These are phyloP conservation scores for Wickerhamiella australiensis DNA, from an alignment of 805 yeast genomes.

Conservation along the genomic window DNA sequence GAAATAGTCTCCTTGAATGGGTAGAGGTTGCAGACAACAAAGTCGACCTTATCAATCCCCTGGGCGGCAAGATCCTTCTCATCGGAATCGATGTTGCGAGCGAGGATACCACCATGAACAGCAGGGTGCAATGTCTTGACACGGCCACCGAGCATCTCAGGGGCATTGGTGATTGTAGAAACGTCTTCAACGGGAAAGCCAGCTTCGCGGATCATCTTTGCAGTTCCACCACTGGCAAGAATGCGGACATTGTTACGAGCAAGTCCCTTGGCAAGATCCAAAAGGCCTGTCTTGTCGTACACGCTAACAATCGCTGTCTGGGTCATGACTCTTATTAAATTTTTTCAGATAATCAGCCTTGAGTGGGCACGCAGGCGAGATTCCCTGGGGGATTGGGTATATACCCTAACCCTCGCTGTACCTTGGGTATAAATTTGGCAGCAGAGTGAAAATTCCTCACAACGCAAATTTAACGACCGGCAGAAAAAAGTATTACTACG, in stretches of 20 bases:
- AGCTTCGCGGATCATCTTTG: slow-evolving; percentile 85
- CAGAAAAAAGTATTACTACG: slow-evolving; percentile 29
- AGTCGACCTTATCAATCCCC: slow-evolving; percentile 91
- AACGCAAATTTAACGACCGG: slow-evolving; percentile 28
- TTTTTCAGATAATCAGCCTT: neutral
- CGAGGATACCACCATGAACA: slow-evolving; percentile 87
- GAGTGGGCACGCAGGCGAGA: neutral
- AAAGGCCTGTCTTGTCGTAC: slow-evolving; percentile 90
- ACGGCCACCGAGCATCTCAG: slow-evolving; percentile 97
- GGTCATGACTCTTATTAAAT: slow-evolving; percentile 8
- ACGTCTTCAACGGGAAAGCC: slow-evolving; percentile 98
- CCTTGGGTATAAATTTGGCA: neutral
- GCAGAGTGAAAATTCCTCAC: slow-evolving; percentile 14
- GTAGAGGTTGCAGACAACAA: slow-evolving; percentile 92
- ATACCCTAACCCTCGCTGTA: slow-evolving; percentile 3
- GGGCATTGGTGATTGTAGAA: slow-evolving; percentile 89
- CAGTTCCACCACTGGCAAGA: slow-evolving; percentile 96
- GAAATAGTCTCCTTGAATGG: slow-evolving; percentile 97
- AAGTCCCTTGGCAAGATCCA: slow-evolving; percentile 93
- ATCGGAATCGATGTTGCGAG: slow-evolving; percentile 84
- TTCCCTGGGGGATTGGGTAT: neutral
- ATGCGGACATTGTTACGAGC: slow-evolving; percentile 79
- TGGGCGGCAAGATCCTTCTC: slow-evolving; percentile 79
- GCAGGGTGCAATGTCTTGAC: slow-evolving; percentile 98
- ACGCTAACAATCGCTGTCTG: slow-evolving; percentile 92